These are phyloP conservation scores for Diutina mesorugosa DNA, from an alignment of 1,139 yeast genomes.

Conservation along the genomic window DNA sequence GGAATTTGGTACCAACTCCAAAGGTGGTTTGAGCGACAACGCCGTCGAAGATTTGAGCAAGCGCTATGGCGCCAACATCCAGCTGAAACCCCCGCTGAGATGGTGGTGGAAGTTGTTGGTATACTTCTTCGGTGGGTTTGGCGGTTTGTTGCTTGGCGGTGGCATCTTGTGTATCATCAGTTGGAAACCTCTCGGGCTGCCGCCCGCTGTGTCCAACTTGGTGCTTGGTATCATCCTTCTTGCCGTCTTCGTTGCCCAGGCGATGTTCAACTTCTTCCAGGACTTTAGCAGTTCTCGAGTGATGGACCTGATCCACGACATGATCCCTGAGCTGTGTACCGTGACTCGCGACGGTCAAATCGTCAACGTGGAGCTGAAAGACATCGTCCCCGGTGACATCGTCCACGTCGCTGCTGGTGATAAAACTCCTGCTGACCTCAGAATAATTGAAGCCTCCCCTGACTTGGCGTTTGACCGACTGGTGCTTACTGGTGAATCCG, in stretches of 20 bases:
- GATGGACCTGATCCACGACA: conserved; percentile 33
- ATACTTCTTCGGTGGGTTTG: conserved; percentile 41
- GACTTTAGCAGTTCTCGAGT: conserved; percentile 37
- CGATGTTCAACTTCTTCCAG: conserved; percentile 34
- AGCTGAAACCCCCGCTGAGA: conserved; percentile 24
- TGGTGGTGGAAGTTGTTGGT: conserved; percentile 18
- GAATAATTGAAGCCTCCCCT: conserved; percentile 15
- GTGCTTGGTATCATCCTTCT: conserved; percentile 32
- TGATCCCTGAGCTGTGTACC: conserved; percentile 26
- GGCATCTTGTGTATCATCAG: conserved; percentile 33
- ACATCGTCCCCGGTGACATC: conserved; percentile 21
- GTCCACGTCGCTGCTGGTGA: conserved; percentile 14
- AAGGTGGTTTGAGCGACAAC: conserved; percentile 7
- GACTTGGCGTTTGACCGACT: conserved; percentile 20
- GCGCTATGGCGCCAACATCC: conserved; percentile 23
- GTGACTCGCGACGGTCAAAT: conserved; percentile 13
- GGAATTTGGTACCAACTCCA: conserved; percentile 12
- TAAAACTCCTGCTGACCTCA: conserved; percentile 21
- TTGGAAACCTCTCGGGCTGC: conserved; percentile 41
- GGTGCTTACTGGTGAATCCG: conserved; percentile 24
- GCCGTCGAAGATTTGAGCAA: conserved; percentile 8
- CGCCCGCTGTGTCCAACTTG: conserved; percentile 34
- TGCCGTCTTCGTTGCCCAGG: conserved; percentile 33
- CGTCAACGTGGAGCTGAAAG: conserved; percentile 9
- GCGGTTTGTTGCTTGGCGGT: conserved; percentile 28